A percentile compares a stretch with the other conserved stretches of the same genome.
These are phyloP conservation scores for Pisolithus thermaeus DNA, from an alignment of 1,284 basidiomycete species.

Conservation along the genomic window DNA sequence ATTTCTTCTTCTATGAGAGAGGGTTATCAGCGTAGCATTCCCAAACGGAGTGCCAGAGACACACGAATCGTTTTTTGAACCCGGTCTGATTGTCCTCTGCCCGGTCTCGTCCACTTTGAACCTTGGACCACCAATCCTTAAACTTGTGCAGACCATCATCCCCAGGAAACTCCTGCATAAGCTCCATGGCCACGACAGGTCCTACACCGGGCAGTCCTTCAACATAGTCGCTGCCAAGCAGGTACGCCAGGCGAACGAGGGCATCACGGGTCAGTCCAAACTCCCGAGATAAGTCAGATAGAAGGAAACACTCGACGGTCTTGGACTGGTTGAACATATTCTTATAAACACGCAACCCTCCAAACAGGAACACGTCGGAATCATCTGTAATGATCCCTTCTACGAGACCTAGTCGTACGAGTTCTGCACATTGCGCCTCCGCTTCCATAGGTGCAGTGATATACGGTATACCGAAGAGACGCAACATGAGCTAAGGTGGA, in stretches of 20 bases:
- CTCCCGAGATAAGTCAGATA: conserved; percentile 82
- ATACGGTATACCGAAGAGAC: conserved; percentile 95
- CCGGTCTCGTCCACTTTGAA: conserved; percentile 87
- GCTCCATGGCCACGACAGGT: conserved; percentile 94
- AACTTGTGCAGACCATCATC: conserved; percentile 80
- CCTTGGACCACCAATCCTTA: conserved; percentile 91
- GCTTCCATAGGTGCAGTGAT: conserved; percentile 99
- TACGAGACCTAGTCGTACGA: conserved; percentile 80
- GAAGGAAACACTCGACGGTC: conserved; percentile 93
- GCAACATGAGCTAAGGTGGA: conserved; percentile 66
- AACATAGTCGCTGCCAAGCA: conserved; percentile 96
- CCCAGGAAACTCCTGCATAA: conserved; percentile 87
- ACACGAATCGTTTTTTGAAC: conserved; percentile 82
- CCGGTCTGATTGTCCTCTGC: conserved; percentile 64
- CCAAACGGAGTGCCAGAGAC: conserved; percentile 27
- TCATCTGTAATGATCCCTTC: conserved; percentile 99
- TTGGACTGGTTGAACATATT: conserved; percentile 99
- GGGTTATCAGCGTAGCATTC: conserved; percentile 12
- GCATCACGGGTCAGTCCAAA: conserved; percentile 84
- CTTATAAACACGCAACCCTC: conserved; percentile 89
- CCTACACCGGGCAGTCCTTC: conserved; percentile 95
- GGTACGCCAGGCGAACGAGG: conserved; percentile 85
- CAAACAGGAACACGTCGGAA: conserved; percentile 98
- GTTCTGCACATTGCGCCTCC: conserved; percentile 96
- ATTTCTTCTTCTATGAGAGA: conserved; percentile 74